These are phyloP conservation scores for Candolleomyces efflorescens DNA, from an alignment of 768 basidiomycete species.

Conservation along the genomic window DNA sequence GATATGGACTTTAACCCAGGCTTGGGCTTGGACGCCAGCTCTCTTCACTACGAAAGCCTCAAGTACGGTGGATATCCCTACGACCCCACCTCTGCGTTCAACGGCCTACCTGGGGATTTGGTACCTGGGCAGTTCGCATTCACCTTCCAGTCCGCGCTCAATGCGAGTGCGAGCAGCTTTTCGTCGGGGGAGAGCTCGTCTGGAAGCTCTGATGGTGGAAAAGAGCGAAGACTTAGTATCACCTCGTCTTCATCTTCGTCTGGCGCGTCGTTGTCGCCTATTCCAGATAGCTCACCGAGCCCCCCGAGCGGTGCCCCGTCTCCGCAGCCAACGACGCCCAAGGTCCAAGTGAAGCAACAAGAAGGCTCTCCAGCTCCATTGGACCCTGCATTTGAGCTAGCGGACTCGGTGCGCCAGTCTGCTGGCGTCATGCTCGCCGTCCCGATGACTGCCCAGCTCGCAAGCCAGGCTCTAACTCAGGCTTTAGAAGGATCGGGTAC, in stretches of 20 bases:
- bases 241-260: conserved; percentile 55
- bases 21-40: conserved; percentile 61
- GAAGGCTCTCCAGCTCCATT: background rate
- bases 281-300: conserved; percentile 31
- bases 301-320: conserved; percentile 18
- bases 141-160: conserved; percentile 29
- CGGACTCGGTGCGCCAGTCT: conserved; percentile 46
- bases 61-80: conserved; percentile 10
- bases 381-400: conserved; percentile 39
- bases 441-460: conserved; percentile 34
- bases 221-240: conserved; percentile 45
- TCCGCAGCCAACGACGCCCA: conserved; percentile 15
- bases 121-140: conserved; percentile 33
- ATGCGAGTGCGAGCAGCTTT: conserved; percentile 14
- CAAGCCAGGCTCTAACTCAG: conserved; percentile 17
- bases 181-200: conserved; percentile 21
- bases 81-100: conserved; percentile 14
- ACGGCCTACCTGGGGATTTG: conserved; percentile 17
- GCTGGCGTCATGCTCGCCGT: conserved; percentile 55
- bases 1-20: conserved; percentile 60
- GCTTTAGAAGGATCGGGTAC: background rate
- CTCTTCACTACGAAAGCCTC: conserved; percentile 43
- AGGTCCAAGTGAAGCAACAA: conserved; percentile 4
- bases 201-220: conserved; percentile 22
- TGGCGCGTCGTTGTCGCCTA: conserved; percentile 49